These are phyloP conservation scores for Zasmidium angulare DNA, from an alignment of 2,329 filamentous ascomycete genomes.

Conservation along the genomic window DNA sequence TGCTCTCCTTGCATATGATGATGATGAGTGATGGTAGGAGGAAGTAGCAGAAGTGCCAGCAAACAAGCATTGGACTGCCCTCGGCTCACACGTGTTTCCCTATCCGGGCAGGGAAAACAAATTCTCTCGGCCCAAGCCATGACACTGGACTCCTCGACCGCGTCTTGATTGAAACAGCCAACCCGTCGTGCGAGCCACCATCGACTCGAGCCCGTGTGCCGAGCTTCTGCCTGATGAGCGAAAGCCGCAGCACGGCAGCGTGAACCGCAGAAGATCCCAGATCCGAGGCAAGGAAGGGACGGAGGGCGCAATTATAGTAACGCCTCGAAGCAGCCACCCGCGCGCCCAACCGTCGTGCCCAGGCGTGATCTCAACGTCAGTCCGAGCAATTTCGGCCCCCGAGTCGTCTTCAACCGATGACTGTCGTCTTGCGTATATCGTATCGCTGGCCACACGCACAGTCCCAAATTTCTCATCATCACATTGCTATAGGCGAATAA, in stretches of 20 bases:
- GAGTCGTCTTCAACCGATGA: not conserved
- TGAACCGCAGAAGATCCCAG: not conserved
- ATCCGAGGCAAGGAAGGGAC: not conserved
- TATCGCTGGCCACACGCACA: too few species aligned
- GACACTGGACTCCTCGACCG: not conserved
- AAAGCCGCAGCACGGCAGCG: not conserved
- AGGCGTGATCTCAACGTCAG: not conserved
- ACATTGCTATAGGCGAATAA: too few species aligned
- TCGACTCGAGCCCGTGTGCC: not conserved
- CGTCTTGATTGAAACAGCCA: not conserved
- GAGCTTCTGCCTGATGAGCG: not conserved
- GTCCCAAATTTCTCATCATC: too few species aligned
- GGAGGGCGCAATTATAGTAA: not conserved
- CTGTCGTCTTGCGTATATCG: too few species aligned
- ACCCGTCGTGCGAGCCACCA: not conserved
- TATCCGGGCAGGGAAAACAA: too few species aligned
- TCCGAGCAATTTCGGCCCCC: not conserved
- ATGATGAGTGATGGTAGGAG: too few species aligned
- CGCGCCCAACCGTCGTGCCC: not conserved
- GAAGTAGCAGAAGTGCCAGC: too few species aligned
- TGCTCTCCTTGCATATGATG: constrained; percentile 1
- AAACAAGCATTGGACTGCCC: too few species aligned
- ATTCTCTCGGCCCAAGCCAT: not conserved
- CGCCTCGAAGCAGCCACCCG: not conserved
- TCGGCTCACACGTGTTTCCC: too few species aligned